Evolutionary conservation across 495 filamentous ascomycete genomes (phyloP).

Genomic region (Neurospora sp.): DNA sequence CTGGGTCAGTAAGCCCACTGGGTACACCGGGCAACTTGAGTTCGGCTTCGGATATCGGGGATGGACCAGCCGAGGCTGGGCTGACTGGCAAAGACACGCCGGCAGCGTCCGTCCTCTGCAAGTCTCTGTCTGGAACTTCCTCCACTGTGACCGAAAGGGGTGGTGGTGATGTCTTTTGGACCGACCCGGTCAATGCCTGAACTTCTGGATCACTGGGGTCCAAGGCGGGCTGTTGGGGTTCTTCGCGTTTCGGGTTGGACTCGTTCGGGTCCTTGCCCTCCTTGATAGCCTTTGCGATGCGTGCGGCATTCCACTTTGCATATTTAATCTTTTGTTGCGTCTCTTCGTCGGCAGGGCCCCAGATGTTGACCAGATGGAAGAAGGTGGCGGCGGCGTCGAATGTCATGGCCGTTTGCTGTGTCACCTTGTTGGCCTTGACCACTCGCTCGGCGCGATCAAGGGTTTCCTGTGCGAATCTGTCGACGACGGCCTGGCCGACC

Average conservation of each 20-base stretch:
- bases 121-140: conserved; percentile 38
- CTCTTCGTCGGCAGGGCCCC: conserved; percentile 65
- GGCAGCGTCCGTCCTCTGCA: conserved; percentile 19
- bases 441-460: conserved; percentile 75
- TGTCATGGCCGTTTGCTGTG: conserved; percentile 88
- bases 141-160: conserved; percentile 50
- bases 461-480: conserved; percentile 84
- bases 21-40: conserved; percentile 23
- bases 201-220: conserved; percentile 56
- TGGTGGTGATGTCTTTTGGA: conserved; percentile 16
- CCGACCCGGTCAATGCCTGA: conserved; percentile 34
- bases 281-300: conserved; percentile 84
- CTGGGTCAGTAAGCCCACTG: conserved; percentile 17
- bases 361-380: conserved; percentile 77
- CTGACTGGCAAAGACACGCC: conserved; percentile 28
- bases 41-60: conserved; percentile 26
- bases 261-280: conserved; percentile 89
- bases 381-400: conserved; percentile 88
- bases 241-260: conserved; percentile 60
- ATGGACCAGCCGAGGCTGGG: conserved; percentile 29
- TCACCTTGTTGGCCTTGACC: conserved; percentile 73
- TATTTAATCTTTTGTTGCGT: conserved; percentile 82
- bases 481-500: conserved; percentile 81
- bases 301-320: conserved; percentile 88
- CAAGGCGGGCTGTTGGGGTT: conserved; percentile 33